These are phyloP conservation scores for Russula emetica DNA, from an alignment of 768 basidiomycete genomes.

Conservation along the genomic window DNA sequence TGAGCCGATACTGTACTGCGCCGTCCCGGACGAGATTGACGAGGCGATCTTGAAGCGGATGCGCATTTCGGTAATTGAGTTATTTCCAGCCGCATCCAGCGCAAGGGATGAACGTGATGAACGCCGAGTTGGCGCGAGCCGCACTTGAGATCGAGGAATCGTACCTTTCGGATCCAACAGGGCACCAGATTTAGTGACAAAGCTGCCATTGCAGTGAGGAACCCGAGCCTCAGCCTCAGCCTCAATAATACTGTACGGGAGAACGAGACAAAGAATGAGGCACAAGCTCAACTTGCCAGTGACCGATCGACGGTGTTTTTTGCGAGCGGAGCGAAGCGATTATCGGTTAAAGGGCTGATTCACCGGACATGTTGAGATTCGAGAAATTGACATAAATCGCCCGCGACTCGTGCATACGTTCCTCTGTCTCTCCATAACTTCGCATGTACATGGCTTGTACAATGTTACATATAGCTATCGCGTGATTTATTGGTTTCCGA, in stretches of 20 bases:
- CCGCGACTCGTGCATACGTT: no score
- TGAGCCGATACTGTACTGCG: constrained; percentile 78
- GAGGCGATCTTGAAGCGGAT: constrained; percentile 96
- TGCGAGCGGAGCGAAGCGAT: no score
- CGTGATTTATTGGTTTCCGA: no score
- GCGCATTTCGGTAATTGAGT: no score
- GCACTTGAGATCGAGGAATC: constrained; percentile 92
- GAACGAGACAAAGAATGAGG: not conserved
- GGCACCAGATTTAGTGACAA: constrained; percentile 88
- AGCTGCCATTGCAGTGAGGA: constrained; percentile 66
- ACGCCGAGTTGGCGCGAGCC: constrained; percentile 67
- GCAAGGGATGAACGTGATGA: not conserved
- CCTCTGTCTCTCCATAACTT: no score
- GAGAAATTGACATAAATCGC: no score
- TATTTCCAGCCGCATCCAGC: no score
- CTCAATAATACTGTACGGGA: not conserved
- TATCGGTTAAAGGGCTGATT: no score
- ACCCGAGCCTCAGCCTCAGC: no score
- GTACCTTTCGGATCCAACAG: constrained; percentile 81
- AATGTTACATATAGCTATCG: no score
- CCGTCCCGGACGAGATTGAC: constrained; percentile 93
- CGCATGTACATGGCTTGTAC: no score
- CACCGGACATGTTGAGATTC: no score
- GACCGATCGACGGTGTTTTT: not conserved
- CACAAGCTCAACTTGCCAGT: not conserved